Evolutionary conservation across 352 stramenopile species (phyloP).

Genomic region (Pythium brassicae): DNA sequence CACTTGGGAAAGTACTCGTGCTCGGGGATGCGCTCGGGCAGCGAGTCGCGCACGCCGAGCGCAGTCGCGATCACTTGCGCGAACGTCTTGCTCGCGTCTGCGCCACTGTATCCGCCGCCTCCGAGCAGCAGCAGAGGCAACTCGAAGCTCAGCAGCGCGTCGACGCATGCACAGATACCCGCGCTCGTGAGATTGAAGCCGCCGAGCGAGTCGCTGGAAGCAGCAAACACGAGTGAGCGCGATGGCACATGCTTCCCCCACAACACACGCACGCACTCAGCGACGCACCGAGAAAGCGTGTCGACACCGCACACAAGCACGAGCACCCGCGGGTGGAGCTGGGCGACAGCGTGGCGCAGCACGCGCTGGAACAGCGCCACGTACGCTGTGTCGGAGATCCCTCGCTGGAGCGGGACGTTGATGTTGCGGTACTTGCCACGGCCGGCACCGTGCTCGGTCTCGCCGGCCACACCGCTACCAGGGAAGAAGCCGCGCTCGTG

Average conservation of each 20-base stretch:
- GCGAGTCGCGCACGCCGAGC: slow-evolving; percentile 18
- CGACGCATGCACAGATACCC: slow-evolving; percentile 29
- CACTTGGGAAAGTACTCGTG: slow-evolving; percentile 58
- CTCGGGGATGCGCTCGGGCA: slow-evolving; percentile 37
- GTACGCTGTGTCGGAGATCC: slow-evolving; percentile 52
- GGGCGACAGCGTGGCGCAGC: slow-evolving; percentile 29
- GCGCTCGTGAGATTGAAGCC: slow-evolving; percentile 47
- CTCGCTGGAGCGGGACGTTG: slow-evolving; percentile 57
- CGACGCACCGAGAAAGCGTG: slow-evolving; percentile 30
- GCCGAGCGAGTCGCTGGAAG: slow-evolving; percentile 25
- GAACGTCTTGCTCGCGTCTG: slow-evolving; percentile 47
- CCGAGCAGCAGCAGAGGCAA: slow-evolving; percentile 53
- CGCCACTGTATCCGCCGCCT: slow-evolving; percentile 62
- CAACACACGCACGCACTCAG: no score
- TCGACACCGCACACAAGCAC: slow-evolving; percentile 75
- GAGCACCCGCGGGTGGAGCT: slow-evolving; percentile 37
- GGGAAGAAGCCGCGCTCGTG: slow-evolving; percentile 46
- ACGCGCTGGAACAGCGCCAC: slow-evolving; percentile 35
- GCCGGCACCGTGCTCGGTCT: slow-evolving; percentile 17
- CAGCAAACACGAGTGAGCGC: neutral
- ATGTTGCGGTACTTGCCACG: slow-evolving; percentile 43
- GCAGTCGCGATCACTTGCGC: slow-evolving; percentile 44
- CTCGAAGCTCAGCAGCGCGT: slow-evolving; percentile 25
- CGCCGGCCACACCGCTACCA: slow-evolving; percentile 24
- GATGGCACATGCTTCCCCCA: no score